phyloP scores from a whole-genome alignment of 1,284 basidiomycete genomes.

The Papiliotrema terrestris region DNA sequence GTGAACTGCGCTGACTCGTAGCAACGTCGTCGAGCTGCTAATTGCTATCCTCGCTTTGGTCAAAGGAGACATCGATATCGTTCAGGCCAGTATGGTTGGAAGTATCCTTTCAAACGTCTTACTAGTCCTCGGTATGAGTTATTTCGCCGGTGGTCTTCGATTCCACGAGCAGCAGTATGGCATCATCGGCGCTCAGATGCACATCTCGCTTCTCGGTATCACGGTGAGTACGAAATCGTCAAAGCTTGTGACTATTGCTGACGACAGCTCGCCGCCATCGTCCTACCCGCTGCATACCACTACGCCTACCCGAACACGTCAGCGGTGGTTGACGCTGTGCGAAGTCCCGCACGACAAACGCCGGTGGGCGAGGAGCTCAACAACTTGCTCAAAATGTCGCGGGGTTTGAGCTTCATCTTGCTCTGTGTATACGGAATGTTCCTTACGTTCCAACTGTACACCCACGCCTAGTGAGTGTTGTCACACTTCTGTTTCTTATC shows the following conservation, averaged over 20 bases:
- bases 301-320: conserved; percentile 43
- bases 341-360: conserved; percentile 7
- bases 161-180: conserved; percentile 64
- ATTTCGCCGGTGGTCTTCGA: conserved; percentile 55
- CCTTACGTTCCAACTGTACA: conserved; percentile 54
- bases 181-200: conserved; percentile 69
- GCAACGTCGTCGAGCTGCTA: conserved; percentile 54
- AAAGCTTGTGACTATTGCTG: not conserved
- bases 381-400: conserved; percentile 49
- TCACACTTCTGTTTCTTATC: not conserved
- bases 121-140: conserved; percentile 74
- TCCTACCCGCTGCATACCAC: conserved; percentile 69
- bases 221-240: conserved; percentile 60
- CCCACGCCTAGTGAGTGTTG: conserved; percentile 6
- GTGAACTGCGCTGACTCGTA: conserved; percentile 14
- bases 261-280: conserved; percentile 55
- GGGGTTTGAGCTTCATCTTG: conserved; percentile 57
- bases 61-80: conserved; percentile 8
- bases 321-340: conserved; percentile 16
- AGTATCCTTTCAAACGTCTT: conserved; percentile 64
- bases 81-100: conserved; percentile 41
- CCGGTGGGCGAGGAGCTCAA: conserved; percentile 35
- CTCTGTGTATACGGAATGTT: conserved; percentile 56
- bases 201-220: conserved; percentile 72
- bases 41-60: conserved; percentile 7